Percentiles rank a stretch among this genome's conserved stretches.
Conservation (phyloP, 306 rosid species). For the Alnus rubra region DNA sequence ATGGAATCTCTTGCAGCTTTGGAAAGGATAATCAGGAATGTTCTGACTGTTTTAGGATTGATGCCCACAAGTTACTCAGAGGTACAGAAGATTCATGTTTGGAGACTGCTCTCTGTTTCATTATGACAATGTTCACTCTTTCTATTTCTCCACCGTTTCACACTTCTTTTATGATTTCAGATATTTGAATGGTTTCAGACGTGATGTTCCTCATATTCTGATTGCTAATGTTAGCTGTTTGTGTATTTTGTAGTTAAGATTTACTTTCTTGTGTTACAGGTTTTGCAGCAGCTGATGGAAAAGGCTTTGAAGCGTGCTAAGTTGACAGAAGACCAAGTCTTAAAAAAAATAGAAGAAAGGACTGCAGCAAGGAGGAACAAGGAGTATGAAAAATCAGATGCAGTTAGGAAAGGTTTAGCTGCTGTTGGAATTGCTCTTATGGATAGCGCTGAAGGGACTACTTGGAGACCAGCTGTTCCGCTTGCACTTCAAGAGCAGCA, state of each 20-base stretch:
- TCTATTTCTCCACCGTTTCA: neutral
- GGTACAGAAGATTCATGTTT: slow-evolving; percentile 44
- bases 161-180: neutral
- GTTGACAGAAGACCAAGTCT: slow-evolving; percentile 65
- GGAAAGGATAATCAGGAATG: slow-evolving; percentile 57
- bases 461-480: slow-evolving; percentile 91
- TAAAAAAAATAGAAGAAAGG: slow-evolving; percentile 72
- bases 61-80: slow-evolving; percentile 69
- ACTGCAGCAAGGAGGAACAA: slow-evolving; percentile 67
- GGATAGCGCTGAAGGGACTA: slow-evolving; percentile 88
- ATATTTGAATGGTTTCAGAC: slow-evolving; percentile 3
- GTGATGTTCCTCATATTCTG: neutral
- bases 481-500: slow-evolving; percentile 70
- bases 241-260: neutral
- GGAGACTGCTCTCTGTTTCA: slow-evolving; percentile 23
- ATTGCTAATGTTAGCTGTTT: neutral
- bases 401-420: slow-evolving; percentile 72
- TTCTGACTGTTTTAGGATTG: slow-evolving; percentile 65
- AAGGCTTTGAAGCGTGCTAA: slow-evolving; percentile 83
- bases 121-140: slow-evolving; percentile 7
- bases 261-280: slow-evolving; percentile 41
- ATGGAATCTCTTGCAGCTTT: slow-evolving; percentile 80
- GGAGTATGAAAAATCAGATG: slow-evolving; percentile 83
- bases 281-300: slow-evolving; percentile 71
- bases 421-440: slow-evolving; percentile 75